These are phyloP conservation scores for Aspergillus persii DNA, from an alignment of 2,329 filamentous ascomycete species.

Conservation along the genomic window DNA sequence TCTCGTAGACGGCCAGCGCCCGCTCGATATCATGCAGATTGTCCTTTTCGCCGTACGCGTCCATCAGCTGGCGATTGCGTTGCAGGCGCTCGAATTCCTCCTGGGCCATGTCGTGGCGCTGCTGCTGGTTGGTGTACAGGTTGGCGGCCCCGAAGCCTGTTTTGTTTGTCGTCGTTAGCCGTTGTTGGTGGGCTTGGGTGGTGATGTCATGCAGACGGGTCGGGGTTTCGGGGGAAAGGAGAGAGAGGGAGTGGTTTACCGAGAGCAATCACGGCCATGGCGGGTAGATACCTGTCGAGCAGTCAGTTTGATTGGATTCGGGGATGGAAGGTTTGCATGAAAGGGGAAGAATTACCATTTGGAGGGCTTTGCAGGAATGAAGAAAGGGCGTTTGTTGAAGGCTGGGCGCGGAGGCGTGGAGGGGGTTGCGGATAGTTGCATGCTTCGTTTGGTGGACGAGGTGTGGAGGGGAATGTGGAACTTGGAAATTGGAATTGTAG, in stretches of 20 bases:
- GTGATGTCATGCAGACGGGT: not conserved
- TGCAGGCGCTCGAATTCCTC: slow-evolving; percentile 26
- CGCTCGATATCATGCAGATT: slow-evolving; percentile 45
- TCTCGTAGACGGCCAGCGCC: slow-evolving; percentile 45
- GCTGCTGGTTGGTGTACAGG: not conserved
- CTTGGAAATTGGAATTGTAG: not conserved
- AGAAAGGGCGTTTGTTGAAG: slow-evolving; percentile 9
- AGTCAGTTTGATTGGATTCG: not conserved
- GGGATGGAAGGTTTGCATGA: not conserved
- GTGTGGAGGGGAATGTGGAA: too few species aligned
- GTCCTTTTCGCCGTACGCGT: slow-evolving; percentile 47
- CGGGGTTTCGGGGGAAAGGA: not conserved
- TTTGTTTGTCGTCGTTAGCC: not conserved
- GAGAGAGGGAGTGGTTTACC: slow-evolving; percentile 4
- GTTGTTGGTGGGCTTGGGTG: not conserved
- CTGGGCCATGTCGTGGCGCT: not conserved
- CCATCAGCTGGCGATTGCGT: slow-evolving; percentile 42
- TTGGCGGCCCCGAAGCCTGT: not conserved
- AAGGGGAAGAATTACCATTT: slow-evolving; percentile 9
- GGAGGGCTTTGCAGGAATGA: not conserved
- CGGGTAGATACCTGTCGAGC: slow-evolving; percentile 13
- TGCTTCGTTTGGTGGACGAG: not conserved
- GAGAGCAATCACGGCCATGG: slow-evolving; percentile 15
- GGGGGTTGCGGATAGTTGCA: slow-evolving; percentile 10
- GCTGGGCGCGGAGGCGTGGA: slow-evolving; percentile 5